Base-by-base conservation (phyloP, 176 grass and related monocot genomes). In the Hordeum marinum region DNA sequence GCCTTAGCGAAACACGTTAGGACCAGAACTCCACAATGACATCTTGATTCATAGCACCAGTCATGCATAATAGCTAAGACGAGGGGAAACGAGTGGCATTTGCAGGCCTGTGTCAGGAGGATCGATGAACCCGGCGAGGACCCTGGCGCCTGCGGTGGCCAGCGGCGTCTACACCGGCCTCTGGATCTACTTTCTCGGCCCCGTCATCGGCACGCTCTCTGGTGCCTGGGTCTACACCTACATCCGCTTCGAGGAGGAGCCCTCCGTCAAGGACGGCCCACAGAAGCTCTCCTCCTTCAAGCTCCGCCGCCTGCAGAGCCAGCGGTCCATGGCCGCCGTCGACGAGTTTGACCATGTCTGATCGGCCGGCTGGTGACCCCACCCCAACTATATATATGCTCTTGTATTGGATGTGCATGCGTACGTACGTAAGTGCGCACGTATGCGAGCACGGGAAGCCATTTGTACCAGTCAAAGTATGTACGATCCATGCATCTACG, bases 91-190 rank as follows among this genome's bases (percentile, higher is more conserved):
- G 84, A 88, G 90, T 87, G 80, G 88, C 69, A 83, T 69, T 92
- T 95, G 66, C 94, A 99, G 97, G 94, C 94, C 97, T 4, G 90
- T 99, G 52, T 99, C 97, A 0, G 97, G 97, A 65, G 97, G 97
- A 77, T 99, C 97, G 71, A 99, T 96, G 97, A 99, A 99, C 81
- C 97, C 97, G 25, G 91, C 92, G 78, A 89, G 97, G 92, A 96
- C 97, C 36, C 82, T 96, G 43, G 97, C 85, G 9, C 97, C 97
- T 27, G 97, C 97, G 79, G 90, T 96, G 78, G 97, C 97, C 36
- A 99, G 94, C 92, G 90, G 84, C 78, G 84, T 79, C 17, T 99
- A 84, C 91, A 41, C 88, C 1, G 90, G 94, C 17, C 90, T 99
- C 42, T 99, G 97, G 97, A 87, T 99, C 73, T 99, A 99, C 88